Percentiles rank a stretch among this genome's conserved stretches.
Conservation (phyloP, 345 rosid species). For the Cardiospermum halicacabum region DNA sequence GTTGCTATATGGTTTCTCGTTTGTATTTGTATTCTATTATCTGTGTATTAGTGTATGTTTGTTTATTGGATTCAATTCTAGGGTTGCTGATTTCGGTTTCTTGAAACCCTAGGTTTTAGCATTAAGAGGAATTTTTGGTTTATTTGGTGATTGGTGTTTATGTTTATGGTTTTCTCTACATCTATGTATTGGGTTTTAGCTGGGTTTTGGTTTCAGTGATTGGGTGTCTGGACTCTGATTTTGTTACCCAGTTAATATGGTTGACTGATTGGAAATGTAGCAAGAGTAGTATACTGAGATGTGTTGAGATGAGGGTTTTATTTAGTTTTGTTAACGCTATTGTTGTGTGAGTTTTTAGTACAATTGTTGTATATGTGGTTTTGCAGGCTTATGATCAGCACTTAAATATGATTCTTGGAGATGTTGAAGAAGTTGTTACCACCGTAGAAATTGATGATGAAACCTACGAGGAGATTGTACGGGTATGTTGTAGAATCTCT, state of each 20-base stretch:
- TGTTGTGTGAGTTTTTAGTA: slow-evolving; percentile 7
- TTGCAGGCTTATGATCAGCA: slow-evolving; percentile 98
- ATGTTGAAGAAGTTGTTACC: slow-evolving; percentile 94
- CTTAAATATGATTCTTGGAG: slow-evolving; percentile 98
- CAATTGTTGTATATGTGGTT: slow-evolving; percentile 9
- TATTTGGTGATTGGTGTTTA: not conserved
- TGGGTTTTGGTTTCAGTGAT: not conserved
- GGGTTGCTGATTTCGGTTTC: not conserved
- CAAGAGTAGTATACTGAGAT: too few species aligned
- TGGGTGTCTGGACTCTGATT: not conserved
- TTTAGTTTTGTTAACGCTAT: not conserved
- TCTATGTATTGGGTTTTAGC: too few species aligned
- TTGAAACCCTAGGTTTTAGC: slow-evolving; percentile 6
- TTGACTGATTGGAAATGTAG: not conserved
- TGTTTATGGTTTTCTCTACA: not conserved
- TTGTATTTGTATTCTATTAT: not conserved
- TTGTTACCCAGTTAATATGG: not conserved
- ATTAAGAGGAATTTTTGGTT: too few species aligned
- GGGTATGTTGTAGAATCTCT: slow-evolving; percentile 47
- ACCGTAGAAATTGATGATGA: slow-evolving; percentile 98
- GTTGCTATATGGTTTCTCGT: not conserved
- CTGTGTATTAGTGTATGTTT: not conserved
- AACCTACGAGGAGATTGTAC: slow-evolving; percentile 96
- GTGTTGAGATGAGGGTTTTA: not conserved
- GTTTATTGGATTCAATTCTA: slow-evolving; percentile 1